A percentile compares a stretch with the other conserved stretches of the same genome.
phyloP scores from a whole-genome alignment of 768 basidiomycete genomes.

The Tulasnella sp. region DNA sequence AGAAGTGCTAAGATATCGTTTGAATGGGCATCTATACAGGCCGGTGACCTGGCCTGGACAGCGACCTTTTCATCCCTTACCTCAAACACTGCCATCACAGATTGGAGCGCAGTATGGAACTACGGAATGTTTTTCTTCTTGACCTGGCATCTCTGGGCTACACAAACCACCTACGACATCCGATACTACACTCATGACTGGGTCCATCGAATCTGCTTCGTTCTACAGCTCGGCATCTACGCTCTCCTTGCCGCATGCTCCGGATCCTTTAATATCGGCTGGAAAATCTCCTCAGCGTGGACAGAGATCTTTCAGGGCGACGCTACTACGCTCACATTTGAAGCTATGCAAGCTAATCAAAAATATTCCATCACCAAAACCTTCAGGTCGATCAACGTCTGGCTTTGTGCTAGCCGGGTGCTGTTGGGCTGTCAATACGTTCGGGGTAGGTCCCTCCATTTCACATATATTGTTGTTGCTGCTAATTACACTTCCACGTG shows the following conservation, averaged over 20 bases:
- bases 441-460: background rate
- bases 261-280: background rate
- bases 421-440: background rate
- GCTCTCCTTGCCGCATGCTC: background rate
- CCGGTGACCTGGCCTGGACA: background rate
- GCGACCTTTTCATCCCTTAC: background rate
- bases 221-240: background rate
- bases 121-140: background rate
- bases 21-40: background rate
- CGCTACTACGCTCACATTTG: background rate
- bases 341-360: background rate
- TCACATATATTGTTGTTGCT: too few relatives aligned
- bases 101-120: background rate
- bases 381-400: background rate
- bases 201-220: background rate
- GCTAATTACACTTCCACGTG: too few relatives aligned
- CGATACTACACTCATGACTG: constrained; percentile 2
- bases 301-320: background rate
- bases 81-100: background rate
- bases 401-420: background rate
- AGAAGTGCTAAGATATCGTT: background rate
- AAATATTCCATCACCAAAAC: background rate
- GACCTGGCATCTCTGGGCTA: background rate
- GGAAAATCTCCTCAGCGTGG: background rate
- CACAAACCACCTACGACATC: background rate